Evolutionary conservation across 129 eudicot species (phyloP).

Genomic region (Flaveria robusta): DNA sequence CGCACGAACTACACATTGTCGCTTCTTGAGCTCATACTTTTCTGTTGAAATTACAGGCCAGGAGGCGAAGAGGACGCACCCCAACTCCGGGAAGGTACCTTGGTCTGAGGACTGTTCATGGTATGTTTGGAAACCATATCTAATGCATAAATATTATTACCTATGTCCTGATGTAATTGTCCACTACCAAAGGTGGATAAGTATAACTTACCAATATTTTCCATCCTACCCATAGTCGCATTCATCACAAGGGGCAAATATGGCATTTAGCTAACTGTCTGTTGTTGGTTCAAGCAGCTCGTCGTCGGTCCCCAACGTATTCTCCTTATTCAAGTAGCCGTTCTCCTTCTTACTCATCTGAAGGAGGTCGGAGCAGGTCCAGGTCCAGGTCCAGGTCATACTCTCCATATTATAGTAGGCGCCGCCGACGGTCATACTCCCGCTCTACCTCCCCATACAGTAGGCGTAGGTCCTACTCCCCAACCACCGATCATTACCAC

Average conservation of each 20-base stretch:
- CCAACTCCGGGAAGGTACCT: slow-evolving; percentile 98
- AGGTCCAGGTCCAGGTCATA: slow-evolving; percentile 56
- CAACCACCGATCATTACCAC: slow-evolving; percentile 38
- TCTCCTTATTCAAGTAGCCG: slow-evolving; percentile 54
- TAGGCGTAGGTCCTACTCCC: slow-evolving; percentile 45
- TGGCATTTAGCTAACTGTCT: not conserved
- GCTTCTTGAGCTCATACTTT: slow-evolving; percentile 26
- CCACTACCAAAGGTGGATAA: not conserved
- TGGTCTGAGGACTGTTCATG: slow-evolving; percentile 58
- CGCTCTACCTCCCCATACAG: slow-evolving; percentile 57
- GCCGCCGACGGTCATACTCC: slow-evolving; percentile 44
- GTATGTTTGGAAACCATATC: slow-evolving; percentile 41
- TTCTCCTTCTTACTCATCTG: slow-evolving; percentile 62
- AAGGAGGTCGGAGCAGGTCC: slow-evolving; percentile 52
- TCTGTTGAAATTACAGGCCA: slow-evolving; percentile 52
- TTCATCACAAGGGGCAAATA: not conserved
- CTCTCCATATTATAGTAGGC: slow-evolving; percentile 44
- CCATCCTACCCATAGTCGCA: not conserved
- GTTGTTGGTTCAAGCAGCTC: slow-evolving; percentile 34
- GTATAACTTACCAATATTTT: not conserved
- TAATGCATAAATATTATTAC: not conserved
- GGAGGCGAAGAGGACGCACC: slow-evolving; percentile 89
- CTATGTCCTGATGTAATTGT: not conserved
- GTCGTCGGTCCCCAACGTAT: slow-evolving; percentile 62
- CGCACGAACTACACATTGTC: not conserved